These are phyloP conservation scores for Debaryomyces udenii DNA, from an alignment of 1,139 yeast genomes.

Conservation along the genomic window DNA sequence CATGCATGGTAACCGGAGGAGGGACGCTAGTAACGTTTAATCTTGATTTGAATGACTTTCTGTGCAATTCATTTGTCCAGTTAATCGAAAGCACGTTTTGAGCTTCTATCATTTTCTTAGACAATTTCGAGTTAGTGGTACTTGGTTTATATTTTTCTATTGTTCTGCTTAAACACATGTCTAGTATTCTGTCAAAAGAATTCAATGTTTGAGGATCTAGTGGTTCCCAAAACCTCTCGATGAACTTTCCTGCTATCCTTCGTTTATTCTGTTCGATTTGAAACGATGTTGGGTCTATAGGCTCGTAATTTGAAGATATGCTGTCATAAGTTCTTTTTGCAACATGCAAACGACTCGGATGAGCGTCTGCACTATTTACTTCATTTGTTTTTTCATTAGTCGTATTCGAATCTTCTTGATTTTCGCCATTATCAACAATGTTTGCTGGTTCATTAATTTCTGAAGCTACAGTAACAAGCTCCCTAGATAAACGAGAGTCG, in stretches of 20 bases:
- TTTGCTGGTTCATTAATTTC: too few relatives aligned
- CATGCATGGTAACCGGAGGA: conserved; percentile 24
- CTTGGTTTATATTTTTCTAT: conserved; percentile 29
- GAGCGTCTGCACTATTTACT: too few relatives aligned
- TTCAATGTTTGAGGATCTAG: conserved; percentile 23
- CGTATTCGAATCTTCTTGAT: too few relatives aligned
- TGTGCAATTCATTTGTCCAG: conserved; percentile 32
- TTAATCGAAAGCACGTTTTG: conserved; percentile 30
- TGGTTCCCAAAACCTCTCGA: conserved; percentile 41
- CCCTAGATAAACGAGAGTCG: too few relatives aligned
- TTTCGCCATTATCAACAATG: too few relatives aligned
- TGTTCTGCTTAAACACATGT: conserved; percentile 33
- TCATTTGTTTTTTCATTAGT: too few relatives aligned
- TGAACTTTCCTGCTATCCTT: conserved; percentile 32
- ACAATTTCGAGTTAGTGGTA: conserved; percentile 13
- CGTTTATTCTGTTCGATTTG: conserved; percentile 21
- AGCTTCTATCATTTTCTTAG: conserved; percentile 28
- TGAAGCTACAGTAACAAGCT: too few relatives aligned
- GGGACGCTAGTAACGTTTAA: conserved; percentile 41
- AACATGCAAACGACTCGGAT: too few relatives aligned
- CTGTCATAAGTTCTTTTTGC: conserved; percentile 5
- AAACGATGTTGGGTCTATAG: conserved; percentile 20
- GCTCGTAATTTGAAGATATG: conserved; percentile 1
- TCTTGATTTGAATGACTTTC: conserved; percentile 36
- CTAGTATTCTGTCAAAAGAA: conserved; percentile 33